Conservation (phyloP, 2,329 filamentous ascomycete genomes). For the Xylaria hypoxylon region DNA sequence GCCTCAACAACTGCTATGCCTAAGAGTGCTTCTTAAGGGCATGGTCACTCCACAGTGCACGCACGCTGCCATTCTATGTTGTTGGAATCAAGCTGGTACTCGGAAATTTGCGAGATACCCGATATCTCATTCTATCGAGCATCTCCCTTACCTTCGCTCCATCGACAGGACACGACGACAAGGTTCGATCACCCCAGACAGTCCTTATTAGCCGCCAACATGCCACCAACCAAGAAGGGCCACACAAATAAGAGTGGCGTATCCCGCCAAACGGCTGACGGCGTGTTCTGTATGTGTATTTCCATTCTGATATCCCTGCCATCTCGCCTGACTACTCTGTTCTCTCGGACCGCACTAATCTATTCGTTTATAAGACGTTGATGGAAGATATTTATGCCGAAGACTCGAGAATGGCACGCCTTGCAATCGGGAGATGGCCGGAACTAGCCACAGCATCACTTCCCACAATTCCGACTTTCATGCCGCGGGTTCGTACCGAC, state of each 20-base stretch:
- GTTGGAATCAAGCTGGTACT: neutral
- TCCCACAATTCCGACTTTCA: slow-evolving; percentile 27
- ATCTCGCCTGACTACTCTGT: neutral
- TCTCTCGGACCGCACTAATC: neutral
- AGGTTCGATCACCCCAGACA: neutral
- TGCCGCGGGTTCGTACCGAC: slow-evolving; percentile 1
- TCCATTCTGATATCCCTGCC: neutral
- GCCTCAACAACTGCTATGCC: slow-evolving; percentile 4
- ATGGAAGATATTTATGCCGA: slow-evolving; percentile 24
- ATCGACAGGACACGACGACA: neutral
- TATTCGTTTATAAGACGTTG: neutral
- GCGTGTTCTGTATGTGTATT: slow-evolving; percentile 23
- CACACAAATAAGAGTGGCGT: slow-evolving; percentile 18
- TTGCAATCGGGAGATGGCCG: slow-evolving; percentile 16
- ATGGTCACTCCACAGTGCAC: neutral
- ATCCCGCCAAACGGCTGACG: neutral
- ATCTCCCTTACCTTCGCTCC: neutral
- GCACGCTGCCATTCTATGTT: neutral
- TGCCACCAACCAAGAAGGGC: slow-evolving; percentile 11
- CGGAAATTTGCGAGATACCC: neutral
- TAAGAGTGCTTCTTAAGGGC: neutral
- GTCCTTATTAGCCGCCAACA: neutral
- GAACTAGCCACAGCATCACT: slow-evolving; percentile 5
- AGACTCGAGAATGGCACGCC: slow-evolving; percentile 7
- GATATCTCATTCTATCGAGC: neutral